Conservation (phyloP, 495 filamentous ascomycete genomes). For the Podospora australis region DNA sequence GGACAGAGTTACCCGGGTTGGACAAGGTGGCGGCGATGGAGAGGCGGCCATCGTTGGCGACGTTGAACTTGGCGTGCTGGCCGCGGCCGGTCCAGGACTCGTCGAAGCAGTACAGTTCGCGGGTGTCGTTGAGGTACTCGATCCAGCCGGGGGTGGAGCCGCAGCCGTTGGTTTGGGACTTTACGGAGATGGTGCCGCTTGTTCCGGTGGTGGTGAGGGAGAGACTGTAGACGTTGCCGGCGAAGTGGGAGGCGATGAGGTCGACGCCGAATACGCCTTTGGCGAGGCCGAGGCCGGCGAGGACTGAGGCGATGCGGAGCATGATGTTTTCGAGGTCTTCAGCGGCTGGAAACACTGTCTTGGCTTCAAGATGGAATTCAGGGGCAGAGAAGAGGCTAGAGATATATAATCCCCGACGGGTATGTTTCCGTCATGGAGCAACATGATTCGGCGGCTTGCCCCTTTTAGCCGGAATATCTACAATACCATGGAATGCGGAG, state of each 20-base stretch:
- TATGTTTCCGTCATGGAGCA: neutral
- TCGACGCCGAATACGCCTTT: slow-evolving; percentile 29
- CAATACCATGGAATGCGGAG: slow-evolving; percentile 6
- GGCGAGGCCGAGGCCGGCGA: slow-evolving; percentile 16
- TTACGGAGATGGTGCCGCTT: slow-evolving; percentile 27
- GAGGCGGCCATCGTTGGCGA: slow-evolving; percentile 33
- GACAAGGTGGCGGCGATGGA: slow-evolving; percentile 26
- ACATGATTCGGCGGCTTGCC: neutral
- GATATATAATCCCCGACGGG: neutral
- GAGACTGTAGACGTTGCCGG: slow-evolving; percentile 35
- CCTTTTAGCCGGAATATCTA: slow-evolving; percentile 12
- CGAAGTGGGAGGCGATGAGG: slow-evolving; percentile 38
- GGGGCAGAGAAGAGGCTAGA: neutral
- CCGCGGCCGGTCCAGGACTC: slow-evolving; percentile 41
- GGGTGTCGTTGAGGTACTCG: slow-evolving; percentile 36
- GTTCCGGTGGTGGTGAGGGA: slow-evolving; percentile 19
- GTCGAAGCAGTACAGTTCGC: slow-evolving; percentile 54
- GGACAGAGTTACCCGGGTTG: slow-evolving; percentile 36
- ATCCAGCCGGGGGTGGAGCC: slow-evolving; percentile 50
- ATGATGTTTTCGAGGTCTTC: slow-evolving; percentile 6
- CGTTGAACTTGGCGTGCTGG: slow-evolving; percentile 38
- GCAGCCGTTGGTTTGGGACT: slow-evolving; percentile 27
- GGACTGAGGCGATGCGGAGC: slow-evolving; percentile 6
- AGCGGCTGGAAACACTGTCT: neutral
- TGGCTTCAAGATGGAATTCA: neutral